These are phyloP conservation scores for Cytospora leucostoma DNA, from an alignment of 2,329 filamentous ascomycete genomes.

Conservation along the genomic window DNA sequence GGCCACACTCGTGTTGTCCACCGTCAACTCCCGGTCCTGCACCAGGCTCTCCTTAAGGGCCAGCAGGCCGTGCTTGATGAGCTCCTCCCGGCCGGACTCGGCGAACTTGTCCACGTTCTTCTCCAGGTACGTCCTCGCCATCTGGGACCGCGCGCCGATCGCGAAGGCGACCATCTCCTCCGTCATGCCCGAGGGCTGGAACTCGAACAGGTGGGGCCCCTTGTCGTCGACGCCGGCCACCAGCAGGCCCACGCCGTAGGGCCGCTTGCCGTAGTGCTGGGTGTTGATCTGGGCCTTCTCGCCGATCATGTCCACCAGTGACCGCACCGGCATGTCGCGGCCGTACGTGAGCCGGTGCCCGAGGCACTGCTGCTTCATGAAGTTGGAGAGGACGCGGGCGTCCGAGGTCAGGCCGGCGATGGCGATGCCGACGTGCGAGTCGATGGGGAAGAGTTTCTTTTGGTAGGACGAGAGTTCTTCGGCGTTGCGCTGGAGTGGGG, in stretches of 20 bases:
- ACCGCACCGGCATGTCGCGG: slow-evolving; percentile 85
- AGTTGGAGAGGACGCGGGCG: slow-evolving; percentile 98
- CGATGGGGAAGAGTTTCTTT: slow-evolving; percentile 97
- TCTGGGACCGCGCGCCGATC: slow-evolving; percentile 94
- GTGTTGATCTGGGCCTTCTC: slow-evolving; percentile 98
- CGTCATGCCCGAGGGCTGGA: slow-evolving; percentile 93
- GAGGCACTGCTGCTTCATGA: slow-evolving; percentile 99
- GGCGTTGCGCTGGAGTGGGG: slow-evolving; percentile 75
- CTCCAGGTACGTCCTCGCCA: slow-evolving; percentile 96
- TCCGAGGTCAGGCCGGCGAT: slow-evolving; percentile 97
- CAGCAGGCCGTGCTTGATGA: slow-evolving; percentile 86
- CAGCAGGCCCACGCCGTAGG: slow-evolving; percentile 91
- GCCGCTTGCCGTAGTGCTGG: slow-evolving; percentile 93
- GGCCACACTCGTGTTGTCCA: slow-evolving; percentile 94
- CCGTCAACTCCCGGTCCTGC: slow-evolving; percentile 95
- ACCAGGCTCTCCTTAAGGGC: slow-evolving; percentile 94
- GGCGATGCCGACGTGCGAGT: slow-evolving; percentile 92
- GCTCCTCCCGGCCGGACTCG: slow-evolving; percentile 74
- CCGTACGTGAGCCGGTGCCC: slow-evolving; percentile 94
- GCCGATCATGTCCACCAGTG: slow-evolving; percentile 87
- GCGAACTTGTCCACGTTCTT: slow-evolving; percentile 84
- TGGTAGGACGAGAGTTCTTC: slow-evolving; percentile 99
- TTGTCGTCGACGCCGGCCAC: slow-evolving; percentile 92
- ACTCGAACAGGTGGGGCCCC: slow-evolving; percentile 96
- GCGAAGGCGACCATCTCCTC: slow-evolving; percentile 97